Conservation (phyloP, 495 filamentous ascomycete species). For the Daldinia caldariorum region DNA sequence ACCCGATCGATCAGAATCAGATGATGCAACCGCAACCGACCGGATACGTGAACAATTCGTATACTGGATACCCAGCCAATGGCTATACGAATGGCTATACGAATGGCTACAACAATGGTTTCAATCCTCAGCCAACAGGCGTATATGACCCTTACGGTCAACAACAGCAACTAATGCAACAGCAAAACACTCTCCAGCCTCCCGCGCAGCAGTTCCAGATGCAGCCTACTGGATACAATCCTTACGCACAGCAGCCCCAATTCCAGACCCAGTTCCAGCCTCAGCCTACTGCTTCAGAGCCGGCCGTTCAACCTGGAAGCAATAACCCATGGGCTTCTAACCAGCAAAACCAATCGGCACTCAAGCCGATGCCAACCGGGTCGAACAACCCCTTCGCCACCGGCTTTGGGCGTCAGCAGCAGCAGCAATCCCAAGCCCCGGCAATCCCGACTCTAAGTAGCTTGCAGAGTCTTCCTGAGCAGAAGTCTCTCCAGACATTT, state of each 20-base stretch:
- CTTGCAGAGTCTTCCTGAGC: slow-evolving; percentile 75
- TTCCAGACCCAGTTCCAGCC: slow-evolving; percentile 58
- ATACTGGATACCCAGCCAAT: slow-evolving; percentile 74
- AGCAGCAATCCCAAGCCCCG: slow-evolving; percentile 57
- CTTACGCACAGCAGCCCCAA: slow-evolving; percentile 53
- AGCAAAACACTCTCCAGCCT: slow-evolving; percentile 38
- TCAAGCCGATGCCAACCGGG: slow-evolving; percentile 78
- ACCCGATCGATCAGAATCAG: slow-evolving; percentile 78
- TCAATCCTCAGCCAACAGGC: slow-evolving; percentile 50
- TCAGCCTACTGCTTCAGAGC: slow-evolving; percentile 62
- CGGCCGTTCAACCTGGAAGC: slow-evolving; percentile 72
- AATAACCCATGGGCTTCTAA: slow-evolving; percentile 84
- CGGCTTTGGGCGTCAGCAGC: slow-evolving; percentile 54
- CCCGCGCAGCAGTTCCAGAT: slow-evolving; percentile 13
- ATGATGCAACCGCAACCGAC: slow-evolving; percentile 79
- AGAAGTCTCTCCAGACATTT: slow-evolving; percentile 66
- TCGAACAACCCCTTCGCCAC: slow-evolving; percentile 96
- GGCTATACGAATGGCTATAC: slow-evolving; percentile 58
- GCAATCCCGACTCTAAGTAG: slow-evolving; percentile 63
- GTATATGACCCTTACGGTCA: slow-evolving; percentile 64
- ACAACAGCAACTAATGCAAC: slow-evolving; percentile 64
- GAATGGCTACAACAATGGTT: slow-evolving; percentile 48
- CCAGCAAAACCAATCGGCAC: slow-evolving; percentile 55
- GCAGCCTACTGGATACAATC: slow-evolving; percentile 58
- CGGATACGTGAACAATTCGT: slow-evolving; percentile 86